These are phyloP conservation scores for Amaranthus hypochondriacus DNA, from an alignment of 148 eudicot genomes.

Conservation along the genomic window DNA sequence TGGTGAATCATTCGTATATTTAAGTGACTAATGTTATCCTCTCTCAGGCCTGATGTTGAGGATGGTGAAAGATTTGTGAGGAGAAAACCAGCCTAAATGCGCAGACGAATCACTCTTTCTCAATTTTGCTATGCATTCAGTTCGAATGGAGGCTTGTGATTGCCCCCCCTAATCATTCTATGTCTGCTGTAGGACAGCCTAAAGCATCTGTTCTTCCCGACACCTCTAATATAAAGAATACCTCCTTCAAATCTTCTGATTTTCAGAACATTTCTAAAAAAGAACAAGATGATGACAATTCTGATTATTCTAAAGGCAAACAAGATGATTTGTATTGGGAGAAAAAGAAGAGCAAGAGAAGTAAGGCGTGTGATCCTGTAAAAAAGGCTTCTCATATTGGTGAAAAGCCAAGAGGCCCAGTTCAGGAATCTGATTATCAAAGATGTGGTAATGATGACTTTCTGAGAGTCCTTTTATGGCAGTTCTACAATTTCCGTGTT, in stretches of 20 bases:
- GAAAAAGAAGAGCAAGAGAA: conserved; percentile 54
- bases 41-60: conserved; percentile 82
- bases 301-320: conserved; percentile 38
- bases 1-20: not conserved
- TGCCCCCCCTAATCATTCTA: conserved; percentile 80
- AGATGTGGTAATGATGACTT: conserved; percentile 62
- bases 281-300: conserved; percentile 26
- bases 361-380: conserved; percentile 48
- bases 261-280: conserved; percentile 32
- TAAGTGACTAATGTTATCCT: conserved; percentile 1
- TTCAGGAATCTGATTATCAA: conserved; percentile 73
- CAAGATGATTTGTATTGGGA: conserved; percentile 53
- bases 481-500: conserved; percentile 96
- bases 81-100: conserved; percentile 72
- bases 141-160: conserved; percentile 98
- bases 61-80: conserved; percentile 88
- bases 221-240: conserved; percentile 27
- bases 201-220: conserved; percentile 46
- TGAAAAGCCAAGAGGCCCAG: conserved; percentile 61
- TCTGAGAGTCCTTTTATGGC: conserved; percentile 80
- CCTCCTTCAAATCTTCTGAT: conserved; percentile 42
- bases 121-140: conserved; percentile 98
- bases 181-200: conserved; percentile 33
- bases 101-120: conserved; percentile 74
- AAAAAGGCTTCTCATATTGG: conserved; percentile 62